A percentile compares a stretch with the other conserved stretches of the same genome.
Conservation (phyloP, 192 early-diverging fungal genomes). For the Gonapodya prolifera region DNA sequence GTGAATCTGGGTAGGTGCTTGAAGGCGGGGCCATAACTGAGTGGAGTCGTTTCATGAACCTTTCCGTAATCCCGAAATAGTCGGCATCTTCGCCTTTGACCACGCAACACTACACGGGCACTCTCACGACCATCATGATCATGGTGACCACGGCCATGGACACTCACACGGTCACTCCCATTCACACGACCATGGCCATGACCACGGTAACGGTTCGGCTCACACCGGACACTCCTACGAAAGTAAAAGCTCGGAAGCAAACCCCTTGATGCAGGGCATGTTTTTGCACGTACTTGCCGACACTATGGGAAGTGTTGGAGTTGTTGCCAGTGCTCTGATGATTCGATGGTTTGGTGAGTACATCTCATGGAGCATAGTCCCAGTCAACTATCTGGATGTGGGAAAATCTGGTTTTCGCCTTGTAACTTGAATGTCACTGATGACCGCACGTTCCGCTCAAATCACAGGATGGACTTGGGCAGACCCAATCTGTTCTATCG, state of each 20-base stretch:
- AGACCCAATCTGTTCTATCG: conserved; percentile 86
- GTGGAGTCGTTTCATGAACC: not conserved
- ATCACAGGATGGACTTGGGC: conserved; percentile 73
- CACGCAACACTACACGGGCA: conserved; percentile 61
- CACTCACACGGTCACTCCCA: conserved; percentile 5
- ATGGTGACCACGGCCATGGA: conserved; percentile 37
- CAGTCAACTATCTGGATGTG: too few species aligned
- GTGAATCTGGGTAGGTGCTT: conserved; percentile 58
- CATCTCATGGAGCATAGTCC: not conserved
- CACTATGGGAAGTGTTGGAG: conserved; percentile 88
- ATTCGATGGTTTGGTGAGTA: conserved; percentile 63
- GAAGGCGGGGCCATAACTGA: not conserved
- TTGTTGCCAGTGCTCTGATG: conserved; percentile 83
- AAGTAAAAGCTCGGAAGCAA: conserved; percentile 29
- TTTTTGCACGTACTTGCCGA: conserved; percentile 92
- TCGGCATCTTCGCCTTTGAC: conserved; percentile 88
- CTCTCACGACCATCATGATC: conserved; percentile 38
- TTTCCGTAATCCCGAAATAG: conserved; percentile 7
- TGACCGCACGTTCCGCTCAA: not conserved
- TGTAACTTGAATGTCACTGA: not conserved
- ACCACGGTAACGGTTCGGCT: conserved; percentile 9
- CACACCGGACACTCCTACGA: conserved; percentile 3
- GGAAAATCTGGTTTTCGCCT: conserved; percentile 6
- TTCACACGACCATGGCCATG: conserved; percentile 21
- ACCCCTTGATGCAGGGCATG: conserved; percentile 78